These are phyloP conservation scores for Guadua angustifolia DNA, from an alignment of 176 grass and related monocot species.

Conservation along the genomic window DNA sequence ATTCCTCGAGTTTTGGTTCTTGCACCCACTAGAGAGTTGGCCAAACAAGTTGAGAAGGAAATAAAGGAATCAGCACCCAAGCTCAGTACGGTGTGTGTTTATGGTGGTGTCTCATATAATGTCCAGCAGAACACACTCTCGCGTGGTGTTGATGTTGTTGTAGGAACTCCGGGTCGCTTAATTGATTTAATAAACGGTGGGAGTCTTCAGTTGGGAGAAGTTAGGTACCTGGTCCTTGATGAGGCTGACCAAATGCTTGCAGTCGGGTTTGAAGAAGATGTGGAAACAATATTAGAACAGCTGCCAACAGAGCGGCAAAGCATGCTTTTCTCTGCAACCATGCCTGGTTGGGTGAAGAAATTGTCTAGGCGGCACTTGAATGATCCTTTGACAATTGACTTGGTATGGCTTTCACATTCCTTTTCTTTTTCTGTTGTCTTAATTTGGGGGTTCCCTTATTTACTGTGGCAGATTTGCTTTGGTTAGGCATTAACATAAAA, in stretches of 20 bases:
- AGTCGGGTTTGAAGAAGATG: constrained; percentile 98
- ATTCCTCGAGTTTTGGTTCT: constrained; percentile 82
- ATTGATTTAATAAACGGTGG: constrained; percentile 90
- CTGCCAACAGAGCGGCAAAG: constrained; percentile 74
- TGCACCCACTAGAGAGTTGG: constrained; percentile 93
- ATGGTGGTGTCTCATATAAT: constrained; percentile 93
- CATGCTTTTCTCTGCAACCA: constrained; percentile 98
- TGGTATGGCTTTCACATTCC: constrained; percentile 59
- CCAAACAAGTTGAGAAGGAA: constrained; percentile 99
- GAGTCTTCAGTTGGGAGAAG: constrained; percentile 81
- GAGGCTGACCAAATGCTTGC: constrained; percentile 99
- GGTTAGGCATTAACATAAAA: neutral
- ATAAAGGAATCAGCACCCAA: constrained; percentile 92
- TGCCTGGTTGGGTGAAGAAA: constrained; percentile 98
- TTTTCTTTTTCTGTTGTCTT: constrained; percentile 14
- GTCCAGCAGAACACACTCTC: constrained; percentile 81
- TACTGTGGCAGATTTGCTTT: neutral
- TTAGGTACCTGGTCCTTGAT: constrained; percentile 89
- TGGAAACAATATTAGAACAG: constrained; percentile 93
- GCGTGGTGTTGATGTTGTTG: constrained; percentile 95
- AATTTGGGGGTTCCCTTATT: neutral
- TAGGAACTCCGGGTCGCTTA: constrained; percentile 94
- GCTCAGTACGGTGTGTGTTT: constrained; percentile 87
- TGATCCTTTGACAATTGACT: constrained; percentile 91
- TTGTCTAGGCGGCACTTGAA: constrained; percentile 82